Conservation (phyloP, 148 eudicot species). For the Heliosperma pusillum region DNA sequence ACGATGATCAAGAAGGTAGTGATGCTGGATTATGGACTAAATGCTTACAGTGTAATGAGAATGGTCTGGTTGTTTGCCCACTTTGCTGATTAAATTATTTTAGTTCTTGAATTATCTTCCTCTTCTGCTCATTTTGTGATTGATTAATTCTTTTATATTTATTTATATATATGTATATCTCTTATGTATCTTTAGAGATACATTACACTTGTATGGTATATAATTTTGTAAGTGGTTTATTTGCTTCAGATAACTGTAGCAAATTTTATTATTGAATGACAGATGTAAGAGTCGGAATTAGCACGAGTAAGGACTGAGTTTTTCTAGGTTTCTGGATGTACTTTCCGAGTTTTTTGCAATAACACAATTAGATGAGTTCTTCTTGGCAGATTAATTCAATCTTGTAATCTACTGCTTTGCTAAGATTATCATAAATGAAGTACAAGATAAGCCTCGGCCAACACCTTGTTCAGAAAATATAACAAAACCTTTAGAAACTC, state of each 20-base stretch:
- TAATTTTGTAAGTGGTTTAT: not conserved
- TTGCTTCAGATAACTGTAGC: not conserved
- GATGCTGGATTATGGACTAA: slow-evolving; percentile 24
- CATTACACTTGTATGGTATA: slow-evolving; percentile 1
- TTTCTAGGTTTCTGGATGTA: no score
- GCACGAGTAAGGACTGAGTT: no score
- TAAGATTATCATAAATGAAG: no score
- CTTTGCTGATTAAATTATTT: slow-evolving; percentile 38
- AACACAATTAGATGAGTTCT: no score
- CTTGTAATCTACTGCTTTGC: no score
- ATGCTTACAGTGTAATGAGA: slow-evolving; percentile 82
- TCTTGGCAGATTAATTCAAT: no score
- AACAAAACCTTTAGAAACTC: no score
- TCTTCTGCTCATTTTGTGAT: not conserved
- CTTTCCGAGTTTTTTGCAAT: no score
- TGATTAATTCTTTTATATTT: not conserved
- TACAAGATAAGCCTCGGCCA: no score
- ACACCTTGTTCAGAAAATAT: no score
- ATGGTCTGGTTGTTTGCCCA: slow-evolving; percentile 81
- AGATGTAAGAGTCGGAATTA: no score
- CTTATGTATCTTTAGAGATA: not conserved
- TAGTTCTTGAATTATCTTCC: not conserved
- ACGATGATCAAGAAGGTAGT: not conserved
- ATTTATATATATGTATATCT: not conserved
- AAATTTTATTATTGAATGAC: no score